A percentile compares a stretch with the other conserved stretches of the same genome.
phyloP scores from a whole-genome alignment of 352 stramenopile genomes.

The Phytophthora chlamydospora region DNA sequence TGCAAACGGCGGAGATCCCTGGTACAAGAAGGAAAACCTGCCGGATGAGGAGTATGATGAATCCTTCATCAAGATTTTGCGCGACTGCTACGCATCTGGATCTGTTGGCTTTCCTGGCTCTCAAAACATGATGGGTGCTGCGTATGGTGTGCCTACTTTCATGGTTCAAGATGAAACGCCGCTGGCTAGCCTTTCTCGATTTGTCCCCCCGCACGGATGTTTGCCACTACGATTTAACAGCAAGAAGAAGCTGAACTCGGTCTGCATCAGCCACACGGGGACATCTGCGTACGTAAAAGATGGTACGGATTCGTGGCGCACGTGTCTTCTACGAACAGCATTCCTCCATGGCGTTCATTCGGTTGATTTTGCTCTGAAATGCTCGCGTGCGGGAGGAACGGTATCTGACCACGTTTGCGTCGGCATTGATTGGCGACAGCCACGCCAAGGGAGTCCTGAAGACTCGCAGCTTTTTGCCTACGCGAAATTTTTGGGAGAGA shows the following conservation, averaged over 20 bases:
- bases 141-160: slow-evolving; percentile 88
- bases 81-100: slow-evolving; percentile 86
- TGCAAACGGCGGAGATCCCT: slow-evolving; percentile 86
- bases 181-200: slow-evolving; percentile 61
- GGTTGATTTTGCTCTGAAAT: slow-evolving; percentile 84
- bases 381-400: slow-evolving; percentile 58
- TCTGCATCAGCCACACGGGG: slow-evolving; percentile 77
- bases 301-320: slow-evolving; percentile 62
- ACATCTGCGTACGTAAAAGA: slow-evolving; percentile 66
- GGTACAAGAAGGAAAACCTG: slow-evolving; percentile 91
- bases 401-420: slow-evolving; percentile 81
- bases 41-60: slow-evolving; percentile 88
- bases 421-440: slow-evolving; percentile 64
- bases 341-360: slow-evolving; percentile 75
- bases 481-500: slow-evolving; percentile 62
- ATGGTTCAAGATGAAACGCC: slow-evolving; percentile 80
- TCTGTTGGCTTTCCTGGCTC: slow-evolving; percentile 86
- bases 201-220: slow-evolving; percentile 66
- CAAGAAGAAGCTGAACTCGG: slow-evolving; percentile 63
- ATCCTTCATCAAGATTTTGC: slow-evolving; percentile 88
- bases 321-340: slow-evolving; percentile 62
- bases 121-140: slow-evolving; percentile 84
- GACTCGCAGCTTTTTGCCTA: slow-evolving; percentile 16
- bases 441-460: slow-evolving; percentile 10
- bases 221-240: slow-evolving; percentile 66